Base-by-base conservation (phyloP, 1,284 basidiomycete species). In the Leccinum holopus region DNA sequence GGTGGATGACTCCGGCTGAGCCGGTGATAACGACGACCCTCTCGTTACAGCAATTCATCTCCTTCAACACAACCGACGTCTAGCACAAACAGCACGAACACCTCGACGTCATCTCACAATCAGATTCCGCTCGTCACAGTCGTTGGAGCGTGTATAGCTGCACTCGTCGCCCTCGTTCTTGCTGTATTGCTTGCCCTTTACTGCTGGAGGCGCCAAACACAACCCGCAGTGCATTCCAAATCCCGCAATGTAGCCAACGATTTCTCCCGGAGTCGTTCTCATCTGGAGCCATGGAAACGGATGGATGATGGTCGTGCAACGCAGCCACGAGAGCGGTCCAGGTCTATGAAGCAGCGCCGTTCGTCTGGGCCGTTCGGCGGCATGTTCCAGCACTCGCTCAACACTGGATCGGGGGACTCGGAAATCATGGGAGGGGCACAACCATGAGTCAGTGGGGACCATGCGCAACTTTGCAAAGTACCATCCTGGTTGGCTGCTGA, bases 311-410 rank as follows among this genome's bases (percentile, higher is more conserved):
- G 69, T 5, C 79, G 78, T 67, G 79, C 73, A 63, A 78, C 75
- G 79, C 80, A 81, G 61, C 77, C 74, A 30, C 55, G 63, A 62
- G 62, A 55, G 49, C 66, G 55, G 39, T 21, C 47, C 11, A 49
- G 55, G 39, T 25, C 47, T 3, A 49, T 75, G 70, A 74, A 77
- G 63, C 80, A 81, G 63, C 79, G 79, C 55, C 72, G 76, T 30
- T 72, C 77, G 53, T 68, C 73, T 1, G 79, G 75, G 1, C 78
- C 82, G 65, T 79, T 86, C 6, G 72, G 72, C 51, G 81, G 80
- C 49, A 85, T 90, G 86, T 90, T 89, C 78, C 84, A 87, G 10
- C 75, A 71, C 51, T 63, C 72, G 5, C 61, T 55, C 12, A 76
- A 73, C 57, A 69, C 60, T 28, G 30, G 30, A 5, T 74, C 72